A percentile compares a stretch with the other conserved stretches of the same genome.
These are phyloP conservation scores for Mycena epipterygia DNA, from an alignment of 768 basidiomycete species.

Conservation along the genomic window DNA sequence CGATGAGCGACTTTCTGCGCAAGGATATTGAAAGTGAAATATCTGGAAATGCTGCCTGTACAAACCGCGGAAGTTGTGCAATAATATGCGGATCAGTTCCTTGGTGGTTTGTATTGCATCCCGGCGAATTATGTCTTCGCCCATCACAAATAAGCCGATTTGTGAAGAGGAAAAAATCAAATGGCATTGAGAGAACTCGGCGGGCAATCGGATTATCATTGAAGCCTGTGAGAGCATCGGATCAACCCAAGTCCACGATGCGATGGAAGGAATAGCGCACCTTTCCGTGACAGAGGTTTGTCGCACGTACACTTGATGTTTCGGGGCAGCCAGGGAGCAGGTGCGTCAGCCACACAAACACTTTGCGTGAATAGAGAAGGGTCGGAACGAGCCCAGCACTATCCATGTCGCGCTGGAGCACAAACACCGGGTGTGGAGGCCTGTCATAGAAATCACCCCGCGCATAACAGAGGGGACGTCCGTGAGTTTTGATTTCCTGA, in stretches of 20 bases:
- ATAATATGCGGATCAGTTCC: conserved; percentile 32
- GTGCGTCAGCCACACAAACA: not conserved
- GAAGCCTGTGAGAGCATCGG: not conserved
- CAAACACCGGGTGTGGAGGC: too few species aligned
- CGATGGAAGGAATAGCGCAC: not conserved
- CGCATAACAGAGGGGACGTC: not conserved
- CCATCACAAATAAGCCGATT: conserved; percentile 29
- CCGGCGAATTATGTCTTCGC: not conserved
- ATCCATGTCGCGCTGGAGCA: not conserved
- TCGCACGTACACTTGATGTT: not conserved
- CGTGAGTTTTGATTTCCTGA: not conserved
- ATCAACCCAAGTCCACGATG: not conserved
- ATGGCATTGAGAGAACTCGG: conserved; percentile 20
- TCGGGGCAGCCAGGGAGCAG: not conserved
- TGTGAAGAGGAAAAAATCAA: conserved; percentile 32
- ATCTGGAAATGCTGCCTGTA: conserved; percentile 24
- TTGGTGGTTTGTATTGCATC: conserved; percentile 25
- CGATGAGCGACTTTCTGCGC: not conserved
- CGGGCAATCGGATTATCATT: conserved; percentile 20
- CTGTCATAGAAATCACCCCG: not conserved
- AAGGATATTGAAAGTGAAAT: not conserved
- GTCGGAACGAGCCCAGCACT: too few species aligned
- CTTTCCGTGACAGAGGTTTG: not conserved
- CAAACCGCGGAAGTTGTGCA: conserved; percentile 12
- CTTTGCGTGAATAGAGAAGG: not conserved